Evolutionary conservation across 257 asterid species (phyloP).

Genomic region (Leptodermis oblonga): DNA sequence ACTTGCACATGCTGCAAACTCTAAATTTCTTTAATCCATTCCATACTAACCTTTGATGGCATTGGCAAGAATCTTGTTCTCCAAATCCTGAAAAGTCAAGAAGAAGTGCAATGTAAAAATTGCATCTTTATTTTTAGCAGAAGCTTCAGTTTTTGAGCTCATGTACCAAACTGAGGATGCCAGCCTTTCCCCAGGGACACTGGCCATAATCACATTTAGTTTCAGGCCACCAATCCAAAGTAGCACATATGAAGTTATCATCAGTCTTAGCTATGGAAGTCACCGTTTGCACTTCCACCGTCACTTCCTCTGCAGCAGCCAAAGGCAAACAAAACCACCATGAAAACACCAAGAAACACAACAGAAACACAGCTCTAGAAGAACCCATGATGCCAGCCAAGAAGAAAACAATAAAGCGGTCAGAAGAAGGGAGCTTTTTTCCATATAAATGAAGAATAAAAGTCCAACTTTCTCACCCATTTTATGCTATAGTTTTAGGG

Average conservation of each 20-base stretch:
- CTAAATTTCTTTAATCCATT: not conserved
- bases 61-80: conserved; percentile 52
- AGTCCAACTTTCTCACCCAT: not conserved
- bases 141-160: not conserved
- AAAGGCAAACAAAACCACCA: conserved; percentile 19
- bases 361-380: conserved; percentile 23
- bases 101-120: not conserved
- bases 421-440: no score
- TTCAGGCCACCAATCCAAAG: conserved; percentile 86
- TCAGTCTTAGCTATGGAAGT: conserved; percentile 55
- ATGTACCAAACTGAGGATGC: conserved; percentile 54
- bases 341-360: conserved; percentile 18
- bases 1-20: not conserved
- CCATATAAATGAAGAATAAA: not conserved
- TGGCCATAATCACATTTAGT: conserved; percentile 59
- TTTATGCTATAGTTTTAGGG: no score
- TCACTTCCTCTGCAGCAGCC: conserved; percentile 37
- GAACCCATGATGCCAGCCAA: not conserved
- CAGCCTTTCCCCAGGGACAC: conserved; percentile 72
- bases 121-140: not conserved
- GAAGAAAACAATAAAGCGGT: not conserved
- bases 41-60: conserved; percentile 57
- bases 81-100: conserved; percentile 46
- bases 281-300: conserved; percentile 36
- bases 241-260: conserved; percentile 65